Conservation (phyloP, 2,329 filamentous ascomycete genomes). For the Niveomyces coronatus region DNA sequence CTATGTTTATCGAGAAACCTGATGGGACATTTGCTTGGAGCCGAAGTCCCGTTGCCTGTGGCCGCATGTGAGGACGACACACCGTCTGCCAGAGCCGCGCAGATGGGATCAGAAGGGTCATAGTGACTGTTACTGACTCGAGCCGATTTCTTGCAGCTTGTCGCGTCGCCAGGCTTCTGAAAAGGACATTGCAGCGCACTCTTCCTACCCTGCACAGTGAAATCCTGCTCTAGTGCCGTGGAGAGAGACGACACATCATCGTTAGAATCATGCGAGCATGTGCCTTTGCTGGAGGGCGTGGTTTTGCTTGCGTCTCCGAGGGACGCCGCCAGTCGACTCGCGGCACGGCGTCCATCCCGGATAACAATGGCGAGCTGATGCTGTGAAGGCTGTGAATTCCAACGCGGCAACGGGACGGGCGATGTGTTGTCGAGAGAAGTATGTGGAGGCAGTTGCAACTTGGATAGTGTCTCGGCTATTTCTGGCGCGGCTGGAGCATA, state of each 20-base stretch:
- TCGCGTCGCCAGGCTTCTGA: constrained; percentile 33
- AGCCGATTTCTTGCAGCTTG: constrained; percentile 17
- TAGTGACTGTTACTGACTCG: constrained; percentile 27
- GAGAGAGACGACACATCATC: constrained; percentile 46
- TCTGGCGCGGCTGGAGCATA: constrained; percentile 56
- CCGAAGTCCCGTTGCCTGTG: constrained; percentile 38
- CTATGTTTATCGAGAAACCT: constrained; percentile 87
- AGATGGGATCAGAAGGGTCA: constrained; percentile 48
- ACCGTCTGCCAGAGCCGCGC: constrained; percentile 53
- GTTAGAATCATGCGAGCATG: constrained; percentile 33
- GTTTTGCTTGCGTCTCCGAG: constrained; percentile 41
- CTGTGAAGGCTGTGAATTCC: constrained; percentile 27
- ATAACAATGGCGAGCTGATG: constrained; percentile 54
- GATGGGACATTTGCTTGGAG: constrained; percentile 69
- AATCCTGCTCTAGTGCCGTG: constrained; percentile 73
- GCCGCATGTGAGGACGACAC: constrained; percentile 32
- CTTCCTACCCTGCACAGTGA: constrained; percentile 75
- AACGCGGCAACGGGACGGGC: constrained; percentile 44
- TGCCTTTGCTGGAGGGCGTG: constrained; percentile 38
- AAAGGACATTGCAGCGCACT: constrained; percentile 78
- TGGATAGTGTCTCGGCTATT: constrained; percentile 55
- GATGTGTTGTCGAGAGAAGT: constrained; percentile 37
- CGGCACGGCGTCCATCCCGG: constrained; percentile 51
- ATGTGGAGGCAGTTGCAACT: constrained; percentile 53
- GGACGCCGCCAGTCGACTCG: constrained; percentile 37